Conservation (phyloP, 139 green algal genomes). For the Auxenochlorella pyrenoidosa region DNA sequence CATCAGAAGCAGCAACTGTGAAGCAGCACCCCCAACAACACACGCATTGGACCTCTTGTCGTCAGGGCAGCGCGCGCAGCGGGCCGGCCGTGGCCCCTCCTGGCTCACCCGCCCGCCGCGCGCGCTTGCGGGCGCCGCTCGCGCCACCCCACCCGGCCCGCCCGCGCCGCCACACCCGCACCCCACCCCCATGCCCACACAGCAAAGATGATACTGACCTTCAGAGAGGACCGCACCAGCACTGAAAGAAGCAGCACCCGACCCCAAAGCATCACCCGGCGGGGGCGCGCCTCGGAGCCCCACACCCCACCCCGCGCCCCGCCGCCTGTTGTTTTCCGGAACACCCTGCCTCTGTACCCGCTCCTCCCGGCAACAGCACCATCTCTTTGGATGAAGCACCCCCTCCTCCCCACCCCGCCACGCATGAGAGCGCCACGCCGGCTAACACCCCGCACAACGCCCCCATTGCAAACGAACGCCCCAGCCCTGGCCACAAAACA, state of each 20-base stretch:
- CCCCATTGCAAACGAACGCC: too few relatives aligned
- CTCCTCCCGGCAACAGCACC: neutral
- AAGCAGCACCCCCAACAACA: conserved; percentile 21
- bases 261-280: neutral
- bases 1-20: conserved; percentile 35
- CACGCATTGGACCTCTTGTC: neutral
- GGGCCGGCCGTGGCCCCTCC: too few relatives aligned
- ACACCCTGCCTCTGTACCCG: neutral
- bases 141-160: neutral
- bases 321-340: conserved; percentile 10
- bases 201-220: conserved; percentile 16
- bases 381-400: neutral
- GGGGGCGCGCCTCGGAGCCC: neutral
- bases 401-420: neutral
- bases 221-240: neutral
- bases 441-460: too few relatives aligned
- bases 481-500: too few relatives aligned
- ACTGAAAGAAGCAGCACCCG: neutral
- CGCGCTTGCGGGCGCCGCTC: neutral
- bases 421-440: neutral
- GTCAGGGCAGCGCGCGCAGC: neutral
- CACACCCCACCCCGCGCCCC: neutral
- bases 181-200: neutral
- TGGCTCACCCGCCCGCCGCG: too few relatives aligned
- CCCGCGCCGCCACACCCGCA: neutral